A percentile compares a stretch with the other conserved stretches of the same genome.
Evolutionary conservation across 208 protist genomes (phyloP).

Genomic region (Acanthamoeba castellanii): DNA sequence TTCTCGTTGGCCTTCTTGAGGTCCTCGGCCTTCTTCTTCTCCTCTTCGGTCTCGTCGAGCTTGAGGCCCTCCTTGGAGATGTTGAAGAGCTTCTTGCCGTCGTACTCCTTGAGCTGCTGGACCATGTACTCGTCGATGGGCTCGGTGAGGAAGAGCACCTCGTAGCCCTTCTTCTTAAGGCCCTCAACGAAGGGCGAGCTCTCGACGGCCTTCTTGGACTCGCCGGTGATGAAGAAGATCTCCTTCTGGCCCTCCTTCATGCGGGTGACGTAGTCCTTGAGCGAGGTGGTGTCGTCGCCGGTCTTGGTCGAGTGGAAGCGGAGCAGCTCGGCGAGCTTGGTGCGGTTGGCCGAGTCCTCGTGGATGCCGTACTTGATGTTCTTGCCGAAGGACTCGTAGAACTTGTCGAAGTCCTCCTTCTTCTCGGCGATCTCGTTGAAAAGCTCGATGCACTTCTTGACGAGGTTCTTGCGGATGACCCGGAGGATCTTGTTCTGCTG

Average conservation of each 20-base stretch:
- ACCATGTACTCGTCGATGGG: constrained; percentile 98
- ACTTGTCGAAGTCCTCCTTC: constrained; percentile 98
- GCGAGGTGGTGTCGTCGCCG: constrained; percentile 93
- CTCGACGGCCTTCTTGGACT: constrained; percentile 92
- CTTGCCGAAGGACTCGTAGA: constrained; percentile 98
- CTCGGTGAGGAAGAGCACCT: constrained; percentile 98
- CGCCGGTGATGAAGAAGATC: constrained; percentile 99
- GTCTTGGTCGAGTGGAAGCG: constrained; percentile 95
- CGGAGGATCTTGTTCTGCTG: constrained; percentile 99
- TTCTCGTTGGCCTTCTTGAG: constrained; percentile 94
- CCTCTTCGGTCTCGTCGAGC: constrained; percentile 96
- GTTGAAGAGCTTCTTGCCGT: constrained; percentile 98
- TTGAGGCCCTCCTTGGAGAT: constrained; percentile 99
- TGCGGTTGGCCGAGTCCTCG: constrained; percentile 95
- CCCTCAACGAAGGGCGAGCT: constrained; percentile 98
- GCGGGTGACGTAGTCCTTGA: constrained; percentile 97
- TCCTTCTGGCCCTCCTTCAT: constrained; percentile 98
- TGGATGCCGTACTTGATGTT: constrained; percentile 99
- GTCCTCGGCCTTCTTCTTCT: constrained; percentile 96
- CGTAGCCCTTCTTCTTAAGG: constrained; percentile 93
- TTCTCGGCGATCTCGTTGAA: constrained; percentile 97
- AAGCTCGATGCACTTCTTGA: constrained; percentile 98
- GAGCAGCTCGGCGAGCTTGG: constrained; percentile 96
- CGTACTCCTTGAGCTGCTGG: constrained; percentile 98
- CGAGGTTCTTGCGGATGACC: constrained; percentile 98